Base-by-base conservation (phyloP, 148 eudicot species). In the Heliamphora exappendiculata region DNA sequence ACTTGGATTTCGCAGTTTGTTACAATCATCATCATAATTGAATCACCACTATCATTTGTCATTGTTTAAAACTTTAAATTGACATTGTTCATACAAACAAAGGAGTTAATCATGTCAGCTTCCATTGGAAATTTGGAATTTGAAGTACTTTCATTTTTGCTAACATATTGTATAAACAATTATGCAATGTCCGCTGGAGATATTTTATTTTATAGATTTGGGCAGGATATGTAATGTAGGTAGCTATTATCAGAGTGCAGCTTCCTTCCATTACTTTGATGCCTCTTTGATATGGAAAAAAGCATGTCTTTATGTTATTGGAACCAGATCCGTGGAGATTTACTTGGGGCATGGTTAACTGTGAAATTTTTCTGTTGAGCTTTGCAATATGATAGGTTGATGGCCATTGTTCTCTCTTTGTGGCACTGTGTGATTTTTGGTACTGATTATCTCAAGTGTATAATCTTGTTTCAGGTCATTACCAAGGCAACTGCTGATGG, bases 401-500 rank as follows among this genome's bases (percentile, higher is more conserved):
- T 45, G 70, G 58, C 8, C 1, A 13, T 75, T 45, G 20, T 29
- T 44, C 20, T 62, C 53, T 28, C 17, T 74, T 58, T 28, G 19
- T 39, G 67, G 26, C 62, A 11, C 54, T 7, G 65, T 54, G 65
- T 72, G 59, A 49, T 53, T 72, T 39, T 24, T 60, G 22, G 55
- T 72, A 64, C 76, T 72, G 41, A 69, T 31, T 28, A 42, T n/a
- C 58, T 24, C 2, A 10, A 58, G 26, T 26, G 26, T 55, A 26
- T 36, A 36, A 65, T 64, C 14, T 74, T 72, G 64, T 53, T 80
- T 73, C 84, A 94, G 98, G 83, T 91, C 53, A 91, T 92, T 75
- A 89, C 91, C 17, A 86, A 89, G 85, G 96, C 97, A 70, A 92
- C 90, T 62, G 91, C 90, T 78, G 97, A 95, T 73, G 94, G 93